These are phyloP conservation scores for Magnolia changhungtana DNA, from an alignment of 164 flowering plant genomes.

Conservation along the genomic window DNA sequence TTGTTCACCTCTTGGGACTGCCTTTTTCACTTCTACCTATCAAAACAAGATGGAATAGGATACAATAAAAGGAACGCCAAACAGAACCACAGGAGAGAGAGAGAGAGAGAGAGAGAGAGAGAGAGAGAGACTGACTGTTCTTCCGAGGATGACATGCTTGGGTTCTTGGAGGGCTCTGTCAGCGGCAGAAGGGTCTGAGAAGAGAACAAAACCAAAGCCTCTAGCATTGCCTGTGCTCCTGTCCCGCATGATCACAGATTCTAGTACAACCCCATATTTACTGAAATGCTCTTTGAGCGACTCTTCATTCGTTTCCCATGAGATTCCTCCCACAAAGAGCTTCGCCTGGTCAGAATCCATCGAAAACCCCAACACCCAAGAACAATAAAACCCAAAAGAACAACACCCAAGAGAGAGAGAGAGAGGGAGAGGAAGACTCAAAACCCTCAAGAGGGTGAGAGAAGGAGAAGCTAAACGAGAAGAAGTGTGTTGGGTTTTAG, in stretches of 20 bases:
- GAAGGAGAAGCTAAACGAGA: neutral
- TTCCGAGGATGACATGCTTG: slow-evolving; percentile 46
- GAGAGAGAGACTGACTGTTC: slow-evolving; percentile 39
- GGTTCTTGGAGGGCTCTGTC: slow-evolving; percentile 51
- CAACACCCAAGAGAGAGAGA: neutral
- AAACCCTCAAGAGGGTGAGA: neutral
- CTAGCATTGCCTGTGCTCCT: slow-evolving; percentile 35
- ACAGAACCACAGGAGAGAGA: neutral
- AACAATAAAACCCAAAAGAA: neutral
- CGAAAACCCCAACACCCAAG: neutral
- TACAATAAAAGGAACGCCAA: neutral
- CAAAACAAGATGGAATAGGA: slow-evolving; percentile 8
- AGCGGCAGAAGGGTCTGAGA: slow-evolving; percentile 46
- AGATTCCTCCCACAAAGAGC: slow-evolving; percentile 66
- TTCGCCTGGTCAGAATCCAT: slow-evolving; percentile 51
- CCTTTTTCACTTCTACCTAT: slow-evolving; percentile 78
- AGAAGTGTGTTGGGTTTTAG: neutral
- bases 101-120: slow-evolving; percentile 6
- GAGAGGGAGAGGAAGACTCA: neutral
- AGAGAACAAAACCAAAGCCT: slow-evolving; percentile 69
- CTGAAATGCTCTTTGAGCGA: slow-evolving; percentile 47
- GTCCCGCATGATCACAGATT: slow-evolving; percentile 40
- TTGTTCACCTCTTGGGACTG: slow-evolving; percentile 61
- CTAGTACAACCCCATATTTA: slow-evolving; percentile 48
- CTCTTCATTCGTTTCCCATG: slow-evolving; percentile 59